Conservation (phyloP, 2,329 filamentous ascomycete species). For the Cyclaneusma minus region DNA sequence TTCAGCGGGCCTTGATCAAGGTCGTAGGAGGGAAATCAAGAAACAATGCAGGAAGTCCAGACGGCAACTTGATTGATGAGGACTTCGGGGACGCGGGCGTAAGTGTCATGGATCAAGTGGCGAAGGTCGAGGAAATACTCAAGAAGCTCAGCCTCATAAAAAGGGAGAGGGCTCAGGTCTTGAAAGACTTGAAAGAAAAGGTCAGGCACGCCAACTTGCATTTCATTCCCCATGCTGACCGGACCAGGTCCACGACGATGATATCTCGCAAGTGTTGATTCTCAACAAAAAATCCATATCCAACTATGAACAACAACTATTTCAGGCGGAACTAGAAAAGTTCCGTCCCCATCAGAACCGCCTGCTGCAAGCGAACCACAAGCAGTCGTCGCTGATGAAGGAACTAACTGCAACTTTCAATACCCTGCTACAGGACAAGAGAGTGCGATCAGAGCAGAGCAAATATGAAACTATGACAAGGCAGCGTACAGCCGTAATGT, state of each 20-base stretch:
- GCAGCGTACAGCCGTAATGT: slow-evolving; percentile 66
- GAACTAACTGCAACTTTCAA: slow-evolving; percentile 83
- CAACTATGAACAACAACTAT: slow-evolving; percentile 82
- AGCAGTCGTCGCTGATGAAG: slow-evolving; percentile 87
- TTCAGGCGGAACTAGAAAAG: slow-evolving; percentile 94
- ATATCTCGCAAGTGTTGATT: slow-evolving; percentile 94
- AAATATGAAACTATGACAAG: slow-evolving; percentile 84
- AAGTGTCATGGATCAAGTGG: slow-evolving; percentile 81
- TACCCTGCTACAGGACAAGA: slow-evolving; percentile 78
- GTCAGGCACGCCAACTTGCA: slow-evolving; percentile 30
- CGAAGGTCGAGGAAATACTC: slow-evolving; percentile 73
- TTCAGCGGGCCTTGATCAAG: slow-evolving; percentile 74
- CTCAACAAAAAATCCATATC: slow-evolving; percentile 94
- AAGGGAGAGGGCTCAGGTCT: slow-evolving; percentile 73
- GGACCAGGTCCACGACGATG: slow-evolving; percentile 77
- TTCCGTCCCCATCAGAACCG: slow-evolving; percentile 87
- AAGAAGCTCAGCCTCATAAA: slow-evolving; percentile 89
- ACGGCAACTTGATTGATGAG: slow-evolving; percentile 76
- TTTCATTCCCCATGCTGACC: slow-evolving; percentile 9
- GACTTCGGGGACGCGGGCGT: slow-evolving; percentile 71
- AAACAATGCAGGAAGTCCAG: slow-evolving; percentile 43
- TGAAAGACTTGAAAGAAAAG: slow-evolving; percentile 97
- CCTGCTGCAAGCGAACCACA: slow-evolving; percentile 84
- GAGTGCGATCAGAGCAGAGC: slow-evolving; percentile 83
- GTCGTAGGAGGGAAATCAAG: slow-evolving; percentile 47